These are phyloP conservation scores for Fusarium newnesense DNA, from an alignment of 2,329 filamentous ascomycete species.

Conservation along the genomic window DNA sequence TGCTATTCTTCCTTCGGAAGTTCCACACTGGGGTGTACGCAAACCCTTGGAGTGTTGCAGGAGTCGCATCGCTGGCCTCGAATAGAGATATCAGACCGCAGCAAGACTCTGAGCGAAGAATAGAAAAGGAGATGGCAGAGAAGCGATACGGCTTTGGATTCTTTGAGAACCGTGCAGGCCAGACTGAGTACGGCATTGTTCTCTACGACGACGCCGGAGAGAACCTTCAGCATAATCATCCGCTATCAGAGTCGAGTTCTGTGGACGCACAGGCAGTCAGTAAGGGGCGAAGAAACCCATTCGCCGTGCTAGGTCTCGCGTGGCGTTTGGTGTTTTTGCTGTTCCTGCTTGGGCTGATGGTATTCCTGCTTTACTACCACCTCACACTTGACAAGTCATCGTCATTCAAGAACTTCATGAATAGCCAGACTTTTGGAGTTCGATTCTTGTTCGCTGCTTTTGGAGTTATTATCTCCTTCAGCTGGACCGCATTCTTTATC, in stretches of 20 bases:
- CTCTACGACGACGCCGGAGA: conserved; percentile 35
- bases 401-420: conserved; percentile 53
- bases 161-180: conserved; percentile 33
- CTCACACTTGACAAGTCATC: conserved; percentile 44
- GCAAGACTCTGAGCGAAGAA: conserved; percentile 33
- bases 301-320: conserved; percentile 49
- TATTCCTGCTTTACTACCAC: conserved; percentile 54
- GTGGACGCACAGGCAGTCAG: conserved; percentile 12
- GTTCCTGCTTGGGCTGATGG: conserved; percentile 49
- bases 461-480: conserved; percentile 55
- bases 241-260: conserved; percentile 34
- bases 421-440: conserved; percentile 55
- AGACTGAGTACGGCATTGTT: conserved; percentile 42
- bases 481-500: conserved; percentile 55
- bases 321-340: conserved; percentile 51
- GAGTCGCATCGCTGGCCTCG: conserved; percentile 40
- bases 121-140: conserved; percentile 40
- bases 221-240: conserved; percentile 12
- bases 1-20: conserved; percentile 36
- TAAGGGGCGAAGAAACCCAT: conserved; percentile 42
- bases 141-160: conserved; percentile 42
- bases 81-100: conserved; percentile 39
- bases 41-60: conserved; percentile 49
- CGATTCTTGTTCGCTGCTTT: conserved; percentile 56
- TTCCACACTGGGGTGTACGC: conserved; percentile 40